Conservation (phyloP, 1,284 basidiomycete genomes). For the Mycena citricolor region DNA sequence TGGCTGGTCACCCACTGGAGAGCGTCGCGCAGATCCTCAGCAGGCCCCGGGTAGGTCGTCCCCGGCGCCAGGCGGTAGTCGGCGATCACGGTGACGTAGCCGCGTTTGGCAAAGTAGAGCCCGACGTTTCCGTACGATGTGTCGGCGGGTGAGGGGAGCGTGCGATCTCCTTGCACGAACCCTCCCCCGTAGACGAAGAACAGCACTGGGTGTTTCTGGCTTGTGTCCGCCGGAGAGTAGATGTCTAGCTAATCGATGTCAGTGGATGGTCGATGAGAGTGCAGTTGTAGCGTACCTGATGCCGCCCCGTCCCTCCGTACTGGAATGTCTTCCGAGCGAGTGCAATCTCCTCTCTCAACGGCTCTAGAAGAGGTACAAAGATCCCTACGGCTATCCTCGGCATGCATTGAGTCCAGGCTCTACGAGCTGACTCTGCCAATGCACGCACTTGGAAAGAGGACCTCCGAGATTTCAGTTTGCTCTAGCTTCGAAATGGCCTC, state of each 20-base stretch:
- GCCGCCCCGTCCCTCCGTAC: constrained; percentile 52
- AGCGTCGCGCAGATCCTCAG: constrained; percentile 58
- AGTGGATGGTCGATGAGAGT: background rate
- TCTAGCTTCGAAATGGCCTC: constrained; percentile 34
- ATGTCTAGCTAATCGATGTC: constrained; percentile 47
- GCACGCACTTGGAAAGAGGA: constrained; percentile 43
- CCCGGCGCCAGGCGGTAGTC: constrained; percentile 63
- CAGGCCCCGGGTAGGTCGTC: constrained; percentile 49
- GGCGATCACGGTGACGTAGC: constrained; percentile 58
- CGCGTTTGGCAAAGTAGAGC: constrained; percentile 57
- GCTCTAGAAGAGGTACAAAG: constrained; percentile 45
- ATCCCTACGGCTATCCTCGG: constrained; percentile 46
- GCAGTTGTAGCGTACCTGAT: constrained; percentile 41
- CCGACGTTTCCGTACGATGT: constrained; percentile 56
- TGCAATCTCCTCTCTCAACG: constrained; percentile 40
- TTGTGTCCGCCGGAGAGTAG: constrained; percentile 48
- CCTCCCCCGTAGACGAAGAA: constrained; percentile 69
- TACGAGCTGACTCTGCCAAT: constrained; percentile 1
- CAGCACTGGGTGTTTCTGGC: constrained; percentile 48
- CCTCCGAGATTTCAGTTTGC: constrained; percentile 33
- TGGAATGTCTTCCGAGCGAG: constrained; percentile 51
- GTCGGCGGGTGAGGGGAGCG: constrained; percentile 44
- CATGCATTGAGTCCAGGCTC: background rate
- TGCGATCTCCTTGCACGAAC: constrained; percentile 49
- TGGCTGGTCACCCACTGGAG: constrained; percentile 51